Percentiles rank a stretch among this genome's conserved stretches.
phyloP scores from a whole-genome alignment of 2,329 filamentous ascomycete species.

The Akanthomyces muscarius region DNA sequence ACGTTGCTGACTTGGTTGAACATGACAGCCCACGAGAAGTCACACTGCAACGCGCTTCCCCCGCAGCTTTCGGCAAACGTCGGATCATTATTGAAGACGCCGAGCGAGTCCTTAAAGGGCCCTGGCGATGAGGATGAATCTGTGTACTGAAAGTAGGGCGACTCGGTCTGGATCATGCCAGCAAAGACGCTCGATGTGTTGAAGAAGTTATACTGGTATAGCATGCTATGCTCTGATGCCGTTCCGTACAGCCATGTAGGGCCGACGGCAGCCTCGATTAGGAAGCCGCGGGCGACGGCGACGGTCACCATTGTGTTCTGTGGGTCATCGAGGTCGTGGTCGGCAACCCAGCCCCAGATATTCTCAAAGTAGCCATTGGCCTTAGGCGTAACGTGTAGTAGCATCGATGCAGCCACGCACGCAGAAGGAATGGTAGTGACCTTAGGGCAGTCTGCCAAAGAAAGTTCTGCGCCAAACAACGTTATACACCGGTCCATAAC shows the following conservation, averaged over 20 bases:
- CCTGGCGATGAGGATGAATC: background rate
- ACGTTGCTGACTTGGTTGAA: slow-evolving; percentile 19
- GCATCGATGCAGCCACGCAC: slow-evolving; percentile 57
- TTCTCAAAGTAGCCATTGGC: slow-evolving; percentile 46
- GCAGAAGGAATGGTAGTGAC: slow-evolving; percentile 43
- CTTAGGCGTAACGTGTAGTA: slow-evolving; percentile 41
- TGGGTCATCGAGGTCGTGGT: slow-evolving; percentile 41
- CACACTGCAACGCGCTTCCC: background rate
- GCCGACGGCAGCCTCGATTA: slow-evolving; percentile 19
- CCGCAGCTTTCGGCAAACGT: background rate
- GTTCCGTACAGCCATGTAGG: slow-evolving; percentile 40
- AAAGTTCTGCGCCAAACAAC: slow-evolving; percentile 54
- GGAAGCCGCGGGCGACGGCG: slow-evolving; percentile 30
- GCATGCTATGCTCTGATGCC: slow-evolving; percentile 44
- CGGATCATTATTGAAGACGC: slow-evolving; percentile 6
- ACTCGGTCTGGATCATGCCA: slow-evolving; percentile 65
- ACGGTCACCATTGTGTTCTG: slow-evolving; percentile 27
- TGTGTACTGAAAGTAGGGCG: slow-evolving; percentile 55
- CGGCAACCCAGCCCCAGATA: slow-evolving; percentile 63
- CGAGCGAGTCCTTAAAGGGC: background rate
- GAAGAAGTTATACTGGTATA: slow-evolving; percentile 49
- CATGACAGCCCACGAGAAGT: slow-evolving; percentile 20
- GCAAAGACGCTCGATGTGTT: slow-evolving; percentile 49
- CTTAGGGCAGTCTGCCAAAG: slow-evolving; percentile 56
- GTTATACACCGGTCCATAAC: too few species aligned